A percentile compares a stretch with the other conserved stretches of the same genome.
Evolutionary conservation across 2,329 filamentous ascomycete species (phyloP).

Genomic region (Laburnicola sp.): DNA sequence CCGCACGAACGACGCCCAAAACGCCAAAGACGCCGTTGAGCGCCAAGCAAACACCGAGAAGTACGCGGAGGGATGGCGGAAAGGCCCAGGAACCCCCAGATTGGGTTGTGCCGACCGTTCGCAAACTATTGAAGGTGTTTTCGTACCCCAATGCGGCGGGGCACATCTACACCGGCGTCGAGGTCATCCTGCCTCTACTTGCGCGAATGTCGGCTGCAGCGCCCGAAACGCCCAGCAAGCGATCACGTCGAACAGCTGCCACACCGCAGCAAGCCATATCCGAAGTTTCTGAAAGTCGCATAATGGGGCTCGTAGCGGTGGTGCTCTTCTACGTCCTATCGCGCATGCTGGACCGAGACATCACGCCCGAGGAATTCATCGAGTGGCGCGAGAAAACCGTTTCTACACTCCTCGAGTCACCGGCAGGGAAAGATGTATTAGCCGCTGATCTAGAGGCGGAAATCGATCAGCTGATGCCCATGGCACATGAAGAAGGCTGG

Average conservation of each 20-base stretch:
- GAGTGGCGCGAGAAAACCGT: constrained; percentile 50
- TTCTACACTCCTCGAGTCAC: constrained; percentile 54
- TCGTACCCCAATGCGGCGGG: constrained; percentile 65
- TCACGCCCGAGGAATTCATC: constrained; percentile 36
- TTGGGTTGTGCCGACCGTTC: constrained; percentile 72
- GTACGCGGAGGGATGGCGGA: constrained; percentile 18
- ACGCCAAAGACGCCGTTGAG: constrained; percentile 31
- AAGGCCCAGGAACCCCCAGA: constrained; percentile 29
- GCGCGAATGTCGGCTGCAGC: constrained; percentile 33
- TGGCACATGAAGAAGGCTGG: constrained; percentile 45
- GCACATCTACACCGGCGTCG: constrained; percentile 74
- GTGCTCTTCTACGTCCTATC: constrained; percentile 64
- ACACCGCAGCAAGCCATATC: constrained; percentile 5
- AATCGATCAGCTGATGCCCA: constrained; percentile 37
- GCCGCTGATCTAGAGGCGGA: constrained; percentile 49
- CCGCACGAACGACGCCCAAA: constrained; percentile 31
- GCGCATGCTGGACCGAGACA: constrained; percentile 43
- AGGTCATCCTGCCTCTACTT: constrained; percentile 53
- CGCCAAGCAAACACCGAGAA: constrained; percentile 26
- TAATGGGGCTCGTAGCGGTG: constrained; percentile 58
- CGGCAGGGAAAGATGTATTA: constrained; percentile 53
- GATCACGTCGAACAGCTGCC: constrained; percentile 50
- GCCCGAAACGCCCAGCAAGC: constrained; percentile 49
- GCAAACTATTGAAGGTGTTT: constrained; percentile 66
- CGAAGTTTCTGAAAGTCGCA: constrained; percentile 24